These are phyloP conservation scores for Zhuliangozyma parablackwelliae DNA, from an alignment of 1,139 yeast genomes.

Conservation along the genomic window DNA sequence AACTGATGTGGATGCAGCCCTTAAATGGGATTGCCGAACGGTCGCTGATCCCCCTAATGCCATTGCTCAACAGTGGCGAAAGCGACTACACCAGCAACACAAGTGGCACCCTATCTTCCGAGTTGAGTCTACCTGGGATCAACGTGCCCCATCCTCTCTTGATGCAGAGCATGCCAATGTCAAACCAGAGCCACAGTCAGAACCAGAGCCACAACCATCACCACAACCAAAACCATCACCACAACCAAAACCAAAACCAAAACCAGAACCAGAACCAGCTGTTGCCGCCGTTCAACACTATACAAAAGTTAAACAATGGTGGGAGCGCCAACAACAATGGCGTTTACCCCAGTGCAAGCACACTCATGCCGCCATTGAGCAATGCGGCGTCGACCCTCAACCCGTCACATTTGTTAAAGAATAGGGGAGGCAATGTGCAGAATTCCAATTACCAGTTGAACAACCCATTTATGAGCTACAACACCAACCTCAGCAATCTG, in stretches of 20 bases:
- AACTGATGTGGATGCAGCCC: neutral
- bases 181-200: slow-evolving; percentile 21
- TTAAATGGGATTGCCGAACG: too few species aligned
- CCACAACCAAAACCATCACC: slow-evolving; percentile 27
- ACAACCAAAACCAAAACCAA: slow-evolving; percentile 8
- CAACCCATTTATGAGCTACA: too few species aligned
- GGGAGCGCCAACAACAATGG: neutral
- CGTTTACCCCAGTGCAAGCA: slow-evolving; percentile 6
- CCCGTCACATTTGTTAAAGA: slow-evolving; percentile 21
- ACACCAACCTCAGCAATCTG: too few species aligned
- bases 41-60: slow-evolving; percentile 24
- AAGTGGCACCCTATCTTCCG: too few species aligned
- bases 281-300: slow-evolving; percentile 35
- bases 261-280: slow-evolving; percentile 30
- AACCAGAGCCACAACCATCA: slow-evolving; percentile 1
- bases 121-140: slow-evolving; percentile 12
- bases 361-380: slow-evolving; percentile 13
- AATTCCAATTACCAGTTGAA: too few species aligned
- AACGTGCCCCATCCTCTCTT: slow-evolving; percentile 1
- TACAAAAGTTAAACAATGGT: slow-evolving; percentile 18
- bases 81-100: slow-evolving; percentile 8
- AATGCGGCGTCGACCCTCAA: slow-evolving; percentile 18
- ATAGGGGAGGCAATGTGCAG: too few species aligned
- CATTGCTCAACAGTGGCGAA: slow-evolving; percentile 27
- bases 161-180: slow-evolving; percentile 14